Base-by-base conservation (phyloP, 495 filamentous ascomycete genomes). In the Xylaria sp. region DNA sequence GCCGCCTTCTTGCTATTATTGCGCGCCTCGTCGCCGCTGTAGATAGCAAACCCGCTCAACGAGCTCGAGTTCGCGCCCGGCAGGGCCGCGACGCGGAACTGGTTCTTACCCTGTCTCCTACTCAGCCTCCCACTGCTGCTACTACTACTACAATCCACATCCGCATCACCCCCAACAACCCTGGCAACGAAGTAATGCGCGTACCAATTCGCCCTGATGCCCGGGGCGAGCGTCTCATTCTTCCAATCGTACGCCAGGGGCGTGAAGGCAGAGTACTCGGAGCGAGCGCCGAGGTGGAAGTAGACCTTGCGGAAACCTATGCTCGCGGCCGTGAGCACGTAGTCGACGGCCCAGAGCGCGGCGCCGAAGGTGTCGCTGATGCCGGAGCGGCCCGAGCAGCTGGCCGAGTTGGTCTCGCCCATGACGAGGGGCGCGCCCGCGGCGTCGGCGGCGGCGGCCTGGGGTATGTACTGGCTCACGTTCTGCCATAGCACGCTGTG, bases 391-490 rank as follows among this genome's bases (percentile, higher is more conserved):
- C 80, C 81, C 19, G 74, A 70, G 70, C 81, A 80, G 0, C 77
- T 81, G 0, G 76, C 79, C 24, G 77, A 80, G 64, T 80, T 80
- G 0, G 81, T 83, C 68, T 83, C 81, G 48, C 81, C 81, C 75
- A 82, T 78, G 9, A 82, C 76, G 4, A 82, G 75, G 2, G 72
- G 73, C 15, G 70, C 64, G 2, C 75, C 78, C 0, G 78, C 78
- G 0, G 46, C 64, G 19, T 78, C 73, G 0, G 81, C 80, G 0
- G 77, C 77, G 0, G 69, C 72, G 4, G 53, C 62, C 35, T 71
- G 52, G 9, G 69, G 69, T 2, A 59, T 50, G 55, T 67, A 71
- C 53, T 71, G 69, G 41, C 62, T 67, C 24, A 71, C 62, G 69
- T 71, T 71, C 50, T 65, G 67, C 76, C 76, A 78, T 1, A 78